A percentile compares a stretch with the other conserved stretches of the same genome.
Evolutionary conservation across 495 filamentous ascomycete genomes (phyloP).

Genomic region (Delitschia confertaspora): DNA sequence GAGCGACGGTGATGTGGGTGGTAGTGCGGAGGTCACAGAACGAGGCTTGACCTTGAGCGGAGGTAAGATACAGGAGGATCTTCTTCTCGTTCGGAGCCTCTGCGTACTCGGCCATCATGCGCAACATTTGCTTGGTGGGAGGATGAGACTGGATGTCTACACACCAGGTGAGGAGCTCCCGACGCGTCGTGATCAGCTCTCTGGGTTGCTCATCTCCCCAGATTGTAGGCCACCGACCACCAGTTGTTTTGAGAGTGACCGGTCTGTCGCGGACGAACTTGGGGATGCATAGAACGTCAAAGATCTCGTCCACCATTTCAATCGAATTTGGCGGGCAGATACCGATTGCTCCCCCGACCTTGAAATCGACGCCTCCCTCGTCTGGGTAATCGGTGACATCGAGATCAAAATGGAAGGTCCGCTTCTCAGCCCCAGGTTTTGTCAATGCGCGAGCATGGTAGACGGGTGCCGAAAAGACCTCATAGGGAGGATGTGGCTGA

Average conservation of each 20-base stretch:
- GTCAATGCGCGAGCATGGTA: slow-evolving; percentile 79
- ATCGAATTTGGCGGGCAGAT: slow-evolving; percentile 79
- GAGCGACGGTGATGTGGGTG: slow-evolving; percentile 70
- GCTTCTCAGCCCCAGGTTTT: slow-evolving; percentile 82
- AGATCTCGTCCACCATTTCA: slow-evolving; percentile 68
- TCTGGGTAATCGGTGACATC: slow-evolving; percentile 93
- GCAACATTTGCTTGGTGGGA: slow-evolving; percentile 79
- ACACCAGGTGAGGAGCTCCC: slow-evolving; percentile 91
- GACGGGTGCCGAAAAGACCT: slow-evolving; percentile 79
- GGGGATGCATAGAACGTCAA: slow-evolving; percentile 71
- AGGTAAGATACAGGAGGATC: slow-evolving; percentile 73
- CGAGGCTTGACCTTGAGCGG: slow-evolving; percentile 81
- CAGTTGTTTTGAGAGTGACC: slow-evolving; percentile 63
- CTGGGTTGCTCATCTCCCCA: slow-evolving; percentile 89
- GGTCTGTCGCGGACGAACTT: slow-evolving; percentile 71
- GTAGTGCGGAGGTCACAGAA: slow-evolving; percentile 95
- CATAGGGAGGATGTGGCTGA: slow-evolving; percentile 87
- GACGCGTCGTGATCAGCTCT: slow-evolving; percentile 74
- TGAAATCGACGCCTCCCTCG: slow-evolving; percentile 81
- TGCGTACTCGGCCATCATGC: slow-evolving; percentile 78
- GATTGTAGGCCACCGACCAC: slow-evolving; percentile 90
- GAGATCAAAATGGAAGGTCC: slow-evolving; percentile 93
- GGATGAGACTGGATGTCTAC: slow-evolving; percentile 86
- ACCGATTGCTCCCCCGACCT: slow-evolving; percentile 92
- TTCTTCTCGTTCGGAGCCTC: slow-evolving; percentile 73